Percentiles rank a stretch among this genome's conserved stretches.
Evolutionary conservation across 768 basidiomycete species (phyloP).

Genomic region (Suillus bovinus): DNA sequence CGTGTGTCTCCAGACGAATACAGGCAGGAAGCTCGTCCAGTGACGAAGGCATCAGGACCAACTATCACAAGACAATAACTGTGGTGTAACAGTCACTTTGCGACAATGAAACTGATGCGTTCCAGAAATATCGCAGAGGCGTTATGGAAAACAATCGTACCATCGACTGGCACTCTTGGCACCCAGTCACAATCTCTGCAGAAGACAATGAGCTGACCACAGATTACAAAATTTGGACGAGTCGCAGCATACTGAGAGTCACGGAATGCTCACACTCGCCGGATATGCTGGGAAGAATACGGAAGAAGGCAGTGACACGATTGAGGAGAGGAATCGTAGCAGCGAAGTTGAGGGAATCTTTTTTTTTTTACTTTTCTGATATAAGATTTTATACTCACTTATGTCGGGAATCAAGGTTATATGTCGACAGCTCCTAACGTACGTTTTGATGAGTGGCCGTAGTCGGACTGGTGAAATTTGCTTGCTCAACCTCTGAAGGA

Average conservation of each 20-base stretch:
- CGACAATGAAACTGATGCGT: neutral
- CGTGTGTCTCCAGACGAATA: constrained; percentile 43
- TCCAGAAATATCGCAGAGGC: neutral
- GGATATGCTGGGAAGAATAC: neutral
- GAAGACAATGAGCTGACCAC: neutral
- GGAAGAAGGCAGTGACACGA: neutral
- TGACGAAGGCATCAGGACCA: neutral
- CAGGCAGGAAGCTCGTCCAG: constrained; percentile 4
- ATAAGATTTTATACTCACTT: too few relatives aligned
- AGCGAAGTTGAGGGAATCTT: too few relatives aligned
- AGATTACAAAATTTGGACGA: neutral
- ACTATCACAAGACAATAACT: neutral
- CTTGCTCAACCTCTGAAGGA: too few relatives aligned
- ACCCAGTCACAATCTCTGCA: neutral
- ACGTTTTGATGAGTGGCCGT: too few relatives aligned
- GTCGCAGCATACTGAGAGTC: neutral
- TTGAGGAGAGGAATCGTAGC: neutral
- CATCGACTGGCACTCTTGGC: neutral
- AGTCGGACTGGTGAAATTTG: too few relatives aligned
- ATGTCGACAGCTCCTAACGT: too few relatives aligned
- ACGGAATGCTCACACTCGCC: neutral
- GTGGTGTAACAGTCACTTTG: neutral
- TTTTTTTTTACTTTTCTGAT: too few relatives aligned
- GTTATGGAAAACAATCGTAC: neutral
- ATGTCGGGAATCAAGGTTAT: too few relatives aligned